phyloP scores from a whole-genome alignment of 768 basidiomycete genomes.

The Boletus tylopilopsis region DNA sequence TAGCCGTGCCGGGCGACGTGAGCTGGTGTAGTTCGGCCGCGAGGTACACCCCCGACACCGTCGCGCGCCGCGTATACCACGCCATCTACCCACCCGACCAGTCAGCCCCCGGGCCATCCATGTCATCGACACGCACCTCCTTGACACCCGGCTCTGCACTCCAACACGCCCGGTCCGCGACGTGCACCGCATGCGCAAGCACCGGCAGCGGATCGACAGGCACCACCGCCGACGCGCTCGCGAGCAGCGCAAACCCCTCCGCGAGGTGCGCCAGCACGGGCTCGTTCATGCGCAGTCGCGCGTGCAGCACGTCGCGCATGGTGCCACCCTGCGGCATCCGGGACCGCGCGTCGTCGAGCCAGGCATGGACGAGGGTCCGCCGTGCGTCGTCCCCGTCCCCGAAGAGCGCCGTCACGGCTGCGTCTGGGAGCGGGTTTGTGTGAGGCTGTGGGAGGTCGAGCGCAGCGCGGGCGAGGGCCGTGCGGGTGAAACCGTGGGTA shows the following conservation, averaged over 20 bases:
- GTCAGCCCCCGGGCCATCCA: background rate
- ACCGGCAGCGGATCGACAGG: conserved; percentile 55
- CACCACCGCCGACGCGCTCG: conserved; percentile 19
- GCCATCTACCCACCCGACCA: conserved; percentile 42
- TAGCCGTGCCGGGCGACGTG: conserved; percentile 67
- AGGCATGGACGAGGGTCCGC: conserved; percentile 61
- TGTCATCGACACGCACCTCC: conserved; percentile 44
- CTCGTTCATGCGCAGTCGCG: conserved; percentile 62
- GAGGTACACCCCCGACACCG: conserved; percentile 64
- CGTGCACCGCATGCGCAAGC: conserved; percentile 51
- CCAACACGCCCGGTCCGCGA: conserved; percentile 73
- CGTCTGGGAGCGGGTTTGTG: conserved; percentile 60
- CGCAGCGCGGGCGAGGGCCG: conserved; percentile 62
- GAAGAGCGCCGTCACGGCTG: conserved; percentile 69
- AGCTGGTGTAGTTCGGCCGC: conserved; percentile 84
- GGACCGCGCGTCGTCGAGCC: conserved; percentile 63
- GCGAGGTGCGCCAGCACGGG: conserved; percentile 59
- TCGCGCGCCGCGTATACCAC: conserved; percentile 70
- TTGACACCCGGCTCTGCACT: conserved; percentile 49
- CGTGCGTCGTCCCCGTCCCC: conserved; percentile 66
- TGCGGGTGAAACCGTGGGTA: conserved; percentile 71
- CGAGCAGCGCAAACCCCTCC: conserved; percentile 52
- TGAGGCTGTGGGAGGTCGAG: conserved; percentile 49
- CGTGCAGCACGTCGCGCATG: conserved; percentile 50
- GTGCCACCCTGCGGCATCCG: conserved; percentile 41